phyloP scores from a whole-genome alignment of 208 protist species.

The Acanthamoeba rhysodes region DNA sequence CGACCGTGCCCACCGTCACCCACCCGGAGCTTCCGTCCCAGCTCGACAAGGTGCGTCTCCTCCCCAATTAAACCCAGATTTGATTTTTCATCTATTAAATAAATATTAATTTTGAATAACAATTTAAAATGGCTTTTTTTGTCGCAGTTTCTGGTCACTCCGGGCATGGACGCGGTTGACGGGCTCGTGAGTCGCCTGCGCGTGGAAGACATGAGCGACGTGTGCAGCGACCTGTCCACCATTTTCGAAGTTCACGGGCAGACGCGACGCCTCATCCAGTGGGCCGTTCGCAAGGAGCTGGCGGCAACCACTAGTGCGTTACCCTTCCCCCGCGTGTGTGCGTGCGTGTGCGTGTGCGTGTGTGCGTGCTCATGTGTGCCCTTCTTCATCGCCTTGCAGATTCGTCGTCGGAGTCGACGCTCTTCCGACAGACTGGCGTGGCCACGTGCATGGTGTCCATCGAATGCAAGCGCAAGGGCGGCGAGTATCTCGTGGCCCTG shows the following conservation, averaged over 20 bases:
- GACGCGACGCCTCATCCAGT: slow-evolving; percentile 39
- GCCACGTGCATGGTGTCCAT: slow-evolving; percentile 48
- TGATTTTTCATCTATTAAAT: background rate
- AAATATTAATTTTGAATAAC: background rate
- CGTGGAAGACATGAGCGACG: slow-evolving; percentile 38
- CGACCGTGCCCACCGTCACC: background rate
- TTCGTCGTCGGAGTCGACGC: background rate
- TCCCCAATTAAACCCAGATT: background rate
- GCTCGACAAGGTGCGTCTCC: background rate
- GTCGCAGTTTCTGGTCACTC: background rate
- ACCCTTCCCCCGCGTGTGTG: background rate
- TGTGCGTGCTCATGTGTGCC: too few relatives aligned
- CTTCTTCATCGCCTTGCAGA: background rate
- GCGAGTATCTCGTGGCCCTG: slow-evolving; percentile 32
- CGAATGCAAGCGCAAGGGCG: slow-evolving; percentile 51
- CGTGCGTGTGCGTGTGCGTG: too few relatives aligned
- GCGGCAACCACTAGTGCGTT: background rate
- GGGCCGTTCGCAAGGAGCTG: slow-evolving; percentile 53
- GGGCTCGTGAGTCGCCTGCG: slow-evolving; percentile 25
- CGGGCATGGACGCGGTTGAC: background rate
- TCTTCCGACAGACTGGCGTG: slow-evolving; percentile 53
- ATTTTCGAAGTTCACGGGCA: slow-evolving; percentile 25
- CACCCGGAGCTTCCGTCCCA: slow-evolving; percentile 13
- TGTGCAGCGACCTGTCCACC: slow-evolving; percentile 34
- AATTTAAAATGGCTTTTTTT: background rate